Percentiles rank a stretch among this genome's conserved stretches.
phyloP scores from a whole-genome alignment of 1,139 yeast species.

The Citeromyces hawaiiensis region DNA sequence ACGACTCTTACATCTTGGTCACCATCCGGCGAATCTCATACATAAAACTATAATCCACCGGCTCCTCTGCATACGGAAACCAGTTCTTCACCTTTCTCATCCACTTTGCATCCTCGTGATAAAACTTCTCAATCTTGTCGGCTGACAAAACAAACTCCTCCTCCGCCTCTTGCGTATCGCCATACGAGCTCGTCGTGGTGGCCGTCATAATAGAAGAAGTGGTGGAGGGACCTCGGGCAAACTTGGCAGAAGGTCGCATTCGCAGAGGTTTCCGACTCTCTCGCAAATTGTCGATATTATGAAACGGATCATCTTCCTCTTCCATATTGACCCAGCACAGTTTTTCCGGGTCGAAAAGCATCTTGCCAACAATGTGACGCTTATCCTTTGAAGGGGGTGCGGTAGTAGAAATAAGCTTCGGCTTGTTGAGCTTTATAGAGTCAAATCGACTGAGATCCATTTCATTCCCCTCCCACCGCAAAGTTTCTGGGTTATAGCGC shows the following conservation, averaged over 20 bases:
- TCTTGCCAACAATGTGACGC: constrained; percentile 4
- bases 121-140: not conserved
- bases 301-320: not conserved
- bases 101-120: not conserved
- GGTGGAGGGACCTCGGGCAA: not conserved
- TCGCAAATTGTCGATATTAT: not conserved
- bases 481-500: constrained; percentile 39
- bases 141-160: not conserved
- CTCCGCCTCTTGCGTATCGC: not conserved
- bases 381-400: not conserved
- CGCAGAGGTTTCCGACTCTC: not conserved
- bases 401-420: not conserved
- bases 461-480: constrained; percentile 62
- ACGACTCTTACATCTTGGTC: not conserved
- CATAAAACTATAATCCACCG: not conserved
- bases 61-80: not conserved
- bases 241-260: not conserved
- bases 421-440: not conserved
- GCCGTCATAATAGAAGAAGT: not conserved
- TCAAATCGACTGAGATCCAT: constrained; percentile 39
- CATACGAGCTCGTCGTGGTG: not conserved
- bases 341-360: constrained; percentile 4
- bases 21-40: not conserved
- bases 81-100: not conserved
- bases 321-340: constrained; percentile 4